Percentiles rank a stretch among this genome's conserved stretches.
These are phyloP conservation scores for Mycena metata DNA, from an alignment of 768 basidiomycete species.

Conservation along the genomic window DNA sequence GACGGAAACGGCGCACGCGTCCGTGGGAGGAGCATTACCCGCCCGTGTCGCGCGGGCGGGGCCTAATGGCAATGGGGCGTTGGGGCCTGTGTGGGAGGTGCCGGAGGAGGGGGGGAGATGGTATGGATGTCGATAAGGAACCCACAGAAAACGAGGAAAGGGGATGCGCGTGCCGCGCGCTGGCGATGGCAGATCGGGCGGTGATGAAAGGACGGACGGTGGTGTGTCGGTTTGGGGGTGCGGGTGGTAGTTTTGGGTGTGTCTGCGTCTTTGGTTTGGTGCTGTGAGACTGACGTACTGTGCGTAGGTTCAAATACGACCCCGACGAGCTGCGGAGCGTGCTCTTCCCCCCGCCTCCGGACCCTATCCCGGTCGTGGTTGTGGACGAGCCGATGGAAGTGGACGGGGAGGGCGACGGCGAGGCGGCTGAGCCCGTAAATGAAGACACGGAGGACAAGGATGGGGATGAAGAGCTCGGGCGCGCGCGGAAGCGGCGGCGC, in stretches of 20 bases:
- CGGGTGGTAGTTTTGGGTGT: constrained; percentile 52
- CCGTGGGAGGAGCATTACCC: too few relatives aligned
- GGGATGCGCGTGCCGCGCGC: constrained; percentile 23
- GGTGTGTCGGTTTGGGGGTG: constrained; percentile 59
- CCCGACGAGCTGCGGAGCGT: constrained; percentile 56
- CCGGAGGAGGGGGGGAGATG: too few relatives aligned
- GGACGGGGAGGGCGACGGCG: neutral
- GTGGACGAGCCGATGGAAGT: neutral
- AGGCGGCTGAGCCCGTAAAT: neutral
- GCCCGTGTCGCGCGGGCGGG: too few relatives aligned
- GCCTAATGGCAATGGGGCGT: too few relatives aligned
- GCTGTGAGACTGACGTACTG: neutral
- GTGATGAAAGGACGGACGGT: constrained; percentile 61
- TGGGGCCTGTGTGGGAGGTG: too few relatives aligned
- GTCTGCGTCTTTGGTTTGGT: constrained; percentile 7
- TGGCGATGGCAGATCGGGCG: constrained; percentile 40
- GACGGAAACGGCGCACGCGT: too few relatives aligned
- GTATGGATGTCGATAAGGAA: constrained; percentile 10
- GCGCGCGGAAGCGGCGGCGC: constrained; percentile 31
- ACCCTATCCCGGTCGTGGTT: neutral
- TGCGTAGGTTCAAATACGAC: constrained; percentile 66
- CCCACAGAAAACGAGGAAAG: constrained; percentile 37
- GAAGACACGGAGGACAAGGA: neutral
- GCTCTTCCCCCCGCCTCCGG: constrained; percentile 55
- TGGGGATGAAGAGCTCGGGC: constrained; percentile 8